Percentiles rank a stretch among this genome's conserved stretches.
These are phyloP conservation scores for Candida saitoana DNA, from an alignment of 805 yeast species.

Conservation along the genomic window DNA sequence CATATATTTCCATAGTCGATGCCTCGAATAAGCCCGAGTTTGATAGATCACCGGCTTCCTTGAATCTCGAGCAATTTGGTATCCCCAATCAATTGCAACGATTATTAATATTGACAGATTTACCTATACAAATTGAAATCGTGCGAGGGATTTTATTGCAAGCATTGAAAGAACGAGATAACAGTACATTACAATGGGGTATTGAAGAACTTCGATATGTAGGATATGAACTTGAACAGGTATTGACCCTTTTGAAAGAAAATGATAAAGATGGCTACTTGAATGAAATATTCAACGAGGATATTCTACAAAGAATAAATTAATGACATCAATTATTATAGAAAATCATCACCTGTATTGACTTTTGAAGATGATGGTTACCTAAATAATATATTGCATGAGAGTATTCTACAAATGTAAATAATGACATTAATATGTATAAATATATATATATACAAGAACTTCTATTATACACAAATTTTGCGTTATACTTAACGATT, in stretches of 20 bases:
- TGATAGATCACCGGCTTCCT: neutral
- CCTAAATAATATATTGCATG: constrained; percentile 2
- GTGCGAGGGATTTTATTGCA: constrained; percentile 18
- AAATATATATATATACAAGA: constrained; percentile 7
- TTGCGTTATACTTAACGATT: constrained; percentile 21
- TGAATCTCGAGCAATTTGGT: constrained; percentile 17
- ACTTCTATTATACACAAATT: neutral
- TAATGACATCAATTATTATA: too few species aligned
- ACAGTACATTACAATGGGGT: constrained; percentile 23
- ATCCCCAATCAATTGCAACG: constrained; percentile 16
- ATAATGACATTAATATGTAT: too few species aligned
- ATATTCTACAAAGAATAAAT: neutral
- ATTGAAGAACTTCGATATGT: constrained; percentile 25
- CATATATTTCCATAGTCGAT: constrained; percentile 1
- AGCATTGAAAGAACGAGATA: constrained; percentile 23
- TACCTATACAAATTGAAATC: constrained; percentile 14
- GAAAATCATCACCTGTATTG: too few species aligned
- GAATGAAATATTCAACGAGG: constrained; percentile 4
- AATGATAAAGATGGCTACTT: constrained; percentile 5
- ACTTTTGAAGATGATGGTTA: constrained; percentile 5
- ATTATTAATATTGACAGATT: constrained; percentile 12
- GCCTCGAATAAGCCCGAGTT: neutral
- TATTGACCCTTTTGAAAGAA: constrained; percentile 5
- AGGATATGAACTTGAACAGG: constrained; percentile 22
- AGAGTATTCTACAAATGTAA: constrained; percentile 1